Percentiles rank a stretch among this genome's conserved stretches.
Evolutionary conservation across 305 asterid genomes (phyloP).

Genomic region (Nicotiana rustica): DNA sequence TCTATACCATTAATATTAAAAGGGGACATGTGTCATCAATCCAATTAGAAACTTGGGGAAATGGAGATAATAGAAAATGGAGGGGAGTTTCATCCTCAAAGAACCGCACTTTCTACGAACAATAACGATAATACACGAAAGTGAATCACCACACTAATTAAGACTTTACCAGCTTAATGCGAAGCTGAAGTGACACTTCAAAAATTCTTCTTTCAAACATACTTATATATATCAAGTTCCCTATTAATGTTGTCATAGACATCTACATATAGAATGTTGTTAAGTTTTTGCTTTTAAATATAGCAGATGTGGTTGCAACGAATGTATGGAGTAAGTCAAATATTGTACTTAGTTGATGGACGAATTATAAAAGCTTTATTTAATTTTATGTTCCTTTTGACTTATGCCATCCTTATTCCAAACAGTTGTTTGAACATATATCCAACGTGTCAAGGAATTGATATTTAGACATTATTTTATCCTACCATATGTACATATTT

Average conservation of each 20-base stretch:
- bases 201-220: neutral
- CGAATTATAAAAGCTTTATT: neutral
- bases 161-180: constrained; percentile 24
- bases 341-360: neutral
- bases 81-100: too few species aligned
- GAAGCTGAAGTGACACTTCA: constrained; percentile 14
- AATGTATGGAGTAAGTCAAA: constrained; percentile 12
- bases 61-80: too few species aligned
- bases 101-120: neutral
- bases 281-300: neutral
- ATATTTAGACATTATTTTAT: neutral
- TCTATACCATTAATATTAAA: too few species aligned
- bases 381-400: neutral
- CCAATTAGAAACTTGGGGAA: too few species aligned
- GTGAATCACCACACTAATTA: neutral
- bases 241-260: too few species aligned
- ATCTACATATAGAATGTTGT: too few species aligned
- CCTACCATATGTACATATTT: neutral
- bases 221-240: neutral
- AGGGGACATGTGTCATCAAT: too few species aligned
- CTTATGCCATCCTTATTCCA: constrained; percentile 20
- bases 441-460: constrained; percentile 18
- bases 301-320: constrained; percentile 22
- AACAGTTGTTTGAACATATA: constrained; percentile 18
- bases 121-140: constrained; percentile 2